phyloP scores from a whole-genome alignment of 1,284 basidiomycete species.

The Coniferiporia weirii region DNA sequence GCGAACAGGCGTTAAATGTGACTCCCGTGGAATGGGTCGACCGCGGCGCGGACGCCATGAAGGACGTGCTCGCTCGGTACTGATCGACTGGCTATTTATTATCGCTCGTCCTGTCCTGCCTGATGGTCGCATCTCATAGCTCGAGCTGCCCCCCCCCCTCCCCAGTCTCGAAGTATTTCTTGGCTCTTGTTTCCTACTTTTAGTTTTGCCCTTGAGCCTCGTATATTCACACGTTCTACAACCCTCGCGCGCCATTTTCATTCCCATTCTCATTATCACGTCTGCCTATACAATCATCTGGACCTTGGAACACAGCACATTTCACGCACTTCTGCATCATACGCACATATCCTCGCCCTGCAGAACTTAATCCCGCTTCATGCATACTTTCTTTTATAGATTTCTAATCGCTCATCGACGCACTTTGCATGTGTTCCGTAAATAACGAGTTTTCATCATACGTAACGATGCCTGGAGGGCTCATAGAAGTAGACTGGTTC shows the following conservation, averaged over 20 bases:
- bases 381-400: no score
- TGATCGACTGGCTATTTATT: not conserved
- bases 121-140: not conserved
- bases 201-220: not conserved
- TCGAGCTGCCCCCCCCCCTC: not conserved
- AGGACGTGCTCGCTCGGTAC: constrained; percentile 27
- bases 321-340: no score
- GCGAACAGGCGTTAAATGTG: constrained; percentile 34
- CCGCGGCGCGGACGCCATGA: constrained; percentile 42
- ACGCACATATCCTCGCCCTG: no score
- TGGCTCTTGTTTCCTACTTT: not conserved
- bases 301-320: no score
- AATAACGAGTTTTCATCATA: no score
- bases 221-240: not conserved
- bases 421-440: no score
- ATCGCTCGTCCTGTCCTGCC: not conserved
- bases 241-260: not conserved
- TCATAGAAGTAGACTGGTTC: no score
- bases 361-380: no score
- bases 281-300: not conserved
- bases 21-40: constrained; percentile 51
- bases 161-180: not conserved
- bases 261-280: not conserved
- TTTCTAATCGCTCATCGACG: no score
- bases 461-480: no score